A percentile compares a stretch with the other conserved stretches of the same genome.
Evolutionary conservation across 768 basidiomycete species (phyloP).

Genomic region (Lactarius sp.): DNA sequence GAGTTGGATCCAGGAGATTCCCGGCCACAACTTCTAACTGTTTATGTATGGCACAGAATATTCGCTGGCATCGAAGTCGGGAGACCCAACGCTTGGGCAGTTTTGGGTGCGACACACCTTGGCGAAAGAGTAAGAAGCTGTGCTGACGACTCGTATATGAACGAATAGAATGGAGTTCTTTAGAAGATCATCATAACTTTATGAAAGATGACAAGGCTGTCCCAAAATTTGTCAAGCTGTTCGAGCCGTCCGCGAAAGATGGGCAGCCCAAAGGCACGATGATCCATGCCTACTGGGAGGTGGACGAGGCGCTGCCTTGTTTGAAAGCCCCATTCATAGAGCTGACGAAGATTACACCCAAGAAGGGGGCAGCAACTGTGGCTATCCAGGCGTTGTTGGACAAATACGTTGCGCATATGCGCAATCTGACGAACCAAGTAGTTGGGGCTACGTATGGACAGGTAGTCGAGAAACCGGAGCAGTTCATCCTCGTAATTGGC

Average conservation of each 20-base stretch:
- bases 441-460: constrained; percentile 12
- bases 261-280: constrained; percentile 5
- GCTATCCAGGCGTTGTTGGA: neutral
- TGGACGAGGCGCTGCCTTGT: constrained; percentile 1
- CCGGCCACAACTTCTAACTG: neutral
- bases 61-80: constrained; percentile 6
- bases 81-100: constrained; percentile 3
- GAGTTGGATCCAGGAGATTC: neutral
- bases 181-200: constrained; percentile 7
- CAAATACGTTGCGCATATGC: constrained; percentile 6
- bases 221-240: constrained; percentile 1
- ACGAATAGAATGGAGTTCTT: constrained; percentile 9
- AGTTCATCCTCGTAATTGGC: neutral
- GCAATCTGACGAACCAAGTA: neutral
- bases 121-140: neutral
- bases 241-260: constrained; percentile 5
- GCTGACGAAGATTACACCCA: constrained; percentile 4
- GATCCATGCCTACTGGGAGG: constrained; percentile 7
- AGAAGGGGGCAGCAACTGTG: neutral
- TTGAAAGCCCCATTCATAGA: constrained; percentile 8
- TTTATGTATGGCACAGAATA: neutral
- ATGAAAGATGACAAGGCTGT: neutral
- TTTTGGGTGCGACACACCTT: neutral
- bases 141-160: neutral
- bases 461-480: constrained; percentile 7